Percentiles rank a stretch among this genome's conserved stretches.
Conservation (phyloP, 441 rosid species). For the Aquilaria agallochum region DNA sequence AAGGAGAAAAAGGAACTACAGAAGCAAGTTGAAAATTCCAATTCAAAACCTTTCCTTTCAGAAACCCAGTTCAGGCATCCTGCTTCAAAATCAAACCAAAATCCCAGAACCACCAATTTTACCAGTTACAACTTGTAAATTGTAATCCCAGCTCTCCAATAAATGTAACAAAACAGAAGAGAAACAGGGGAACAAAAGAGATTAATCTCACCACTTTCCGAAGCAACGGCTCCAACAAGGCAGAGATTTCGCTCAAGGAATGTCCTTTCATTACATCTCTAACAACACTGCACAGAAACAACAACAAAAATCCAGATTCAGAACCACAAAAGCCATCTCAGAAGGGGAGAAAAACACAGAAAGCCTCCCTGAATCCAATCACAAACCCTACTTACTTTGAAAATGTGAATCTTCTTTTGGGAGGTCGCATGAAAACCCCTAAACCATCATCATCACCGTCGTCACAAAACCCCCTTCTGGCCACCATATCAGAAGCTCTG, state of each 20-base stretch:
- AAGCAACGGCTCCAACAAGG: conserved; percentile 40
- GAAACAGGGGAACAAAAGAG: neutral
- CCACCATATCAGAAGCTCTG: conserved; percentile 15
- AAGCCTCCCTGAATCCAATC: too few relatives aligned
- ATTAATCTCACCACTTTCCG: conserved; percentile 42
- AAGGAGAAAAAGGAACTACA: too few relatives aligned
- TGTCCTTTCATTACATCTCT: conserved; percentile 35
- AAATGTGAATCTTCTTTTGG: conserved; percentile 30
- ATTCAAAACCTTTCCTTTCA: too few relatives aligned
- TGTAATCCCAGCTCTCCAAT: neutral
- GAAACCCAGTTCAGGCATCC: neutral
- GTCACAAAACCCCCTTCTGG: conserved; percentile 39
- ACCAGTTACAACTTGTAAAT: neutral
- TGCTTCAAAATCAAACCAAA: neutral
- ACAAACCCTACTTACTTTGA: conserved; percentile 36
- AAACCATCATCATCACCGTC: conserved; percentile 26
- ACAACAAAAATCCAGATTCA: neutral
- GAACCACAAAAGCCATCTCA: neutral
- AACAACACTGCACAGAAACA: conserved; percentile 30
- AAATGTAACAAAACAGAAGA: neutral
- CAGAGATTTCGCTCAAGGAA: conserved; percentile 26
- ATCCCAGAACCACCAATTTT: neutral
- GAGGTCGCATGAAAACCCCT: conserved; percentile 18
- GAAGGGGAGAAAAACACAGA: neutral
- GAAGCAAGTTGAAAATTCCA: too few relatives aligned